phyloP scores from a whole-genome alignment of 108 stramenopile species.

The Fistulifera pelliculosa region DNA sequence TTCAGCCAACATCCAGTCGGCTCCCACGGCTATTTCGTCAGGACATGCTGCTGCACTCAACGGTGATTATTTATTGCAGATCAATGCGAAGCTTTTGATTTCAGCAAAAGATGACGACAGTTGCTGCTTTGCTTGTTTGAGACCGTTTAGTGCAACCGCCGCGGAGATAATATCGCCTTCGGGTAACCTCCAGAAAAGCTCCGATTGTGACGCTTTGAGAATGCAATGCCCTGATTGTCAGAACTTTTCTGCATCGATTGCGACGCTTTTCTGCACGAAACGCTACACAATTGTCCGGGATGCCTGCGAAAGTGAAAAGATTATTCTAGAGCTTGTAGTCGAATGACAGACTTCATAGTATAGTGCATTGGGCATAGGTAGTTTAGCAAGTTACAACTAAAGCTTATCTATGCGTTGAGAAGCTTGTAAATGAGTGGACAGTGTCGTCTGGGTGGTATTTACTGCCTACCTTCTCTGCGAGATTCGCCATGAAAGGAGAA shows the following conservation, averaged over 20 bases:
- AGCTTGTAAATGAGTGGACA: conserved; percentile 24
- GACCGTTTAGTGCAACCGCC: conserved; percentile 26
- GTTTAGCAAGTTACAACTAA: too few species aligned
- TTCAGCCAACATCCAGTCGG: too few species aligned
- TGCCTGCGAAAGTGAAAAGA: conserved; percentile 33
- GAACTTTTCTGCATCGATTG: conserved; percentile 83
- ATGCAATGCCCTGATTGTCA: conserved; percentile 81
- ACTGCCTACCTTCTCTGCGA: conserved; percentile 37
- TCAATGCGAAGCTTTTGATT: too few species aligned
- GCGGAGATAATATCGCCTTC: neutral
- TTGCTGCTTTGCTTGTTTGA: conserved; percentile 63
- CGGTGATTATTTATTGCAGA: too few species aligned
- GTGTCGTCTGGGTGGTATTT: conserved; percentile 13
- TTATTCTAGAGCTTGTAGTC: too few species aligned
- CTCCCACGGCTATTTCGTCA: neutral
- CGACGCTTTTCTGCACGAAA: conserved; percentile 82
- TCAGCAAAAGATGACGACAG: conserved; percentile 2
- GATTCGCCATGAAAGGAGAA: conserved; percentile 57
- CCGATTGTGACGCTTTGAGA: conserved; percentile 31
- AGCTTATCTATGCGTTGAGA: conserved; percentile 14
- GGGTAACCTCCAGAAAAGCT: too few species aligned
- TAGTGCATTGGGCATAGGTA: too few species aligned
- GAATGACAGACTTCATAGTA: neutral
- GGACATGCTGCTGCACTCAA: too few species aligned
- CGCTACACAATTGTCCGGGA: conserved; percentile 90